Evolutionary conservation across 2,329 filamentous ascomycete species (phyloP).

Genomic region (Aspergillus pseudoglaucus): DNA sequence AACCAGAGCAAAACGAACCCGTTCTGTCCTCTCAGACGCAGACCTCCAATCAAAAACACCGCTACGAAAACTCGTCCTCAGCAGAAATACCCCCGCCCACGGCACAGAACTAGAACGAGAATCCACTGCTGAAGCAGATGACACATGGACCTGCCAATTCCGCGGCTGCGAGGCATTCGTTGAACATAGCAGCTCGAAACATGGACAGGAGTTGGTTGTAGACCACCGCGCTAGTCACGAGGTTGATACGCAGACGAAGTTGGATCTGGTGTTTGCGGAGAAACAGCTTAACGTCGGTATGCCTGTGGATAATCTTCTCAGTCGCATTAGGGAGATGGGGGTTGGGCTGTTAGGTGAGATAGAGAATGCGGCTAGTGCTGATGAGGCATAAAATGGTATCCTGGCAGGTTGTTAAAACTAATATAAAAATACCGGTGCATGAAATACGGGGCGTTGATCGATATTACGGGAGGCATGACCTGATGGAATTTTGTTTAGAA

Average conservation of each 20-base stretch:
- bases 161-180: slow-evolving; percentile 27
- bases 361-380: background rate
- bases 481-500: too few species aligned
- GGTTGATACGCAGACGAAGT: slow-evolving; percentile 29
- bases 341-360: background rate
- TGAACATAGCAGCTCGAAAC: slow-evolving; percentile 25
- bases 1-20: slow-evolving; percentile 23
- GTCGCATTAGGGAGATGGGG: slow-evolving; percentile 25
- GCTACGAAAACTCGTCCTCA: slow-evolving; percentile 22
- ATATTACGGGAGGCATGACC: too few species aligned
- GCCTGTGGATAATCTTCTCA: slow-evolving; percentile 28
- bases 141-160: slow-evolving; percentile 30
- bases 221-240: slow-evolving; percentile 30
- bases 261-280: slow-evolving; percentile 31
- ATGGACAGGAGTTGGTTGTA: slow-evolving; percentile 25
- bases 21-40: slow-evolving; percentile 24
- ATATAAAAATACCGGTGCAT: too few species aligned
- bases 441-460: too few species aligned
- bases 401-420: too few species aligned
- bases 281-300: slow-evolving; percentile 27
- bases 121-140: slow-evolving; percentile 11
- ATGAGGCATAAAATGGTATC: background rate
- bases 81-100: slow-evolving; percentile 11
- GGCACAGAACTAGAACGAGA: slow-evolving; percentile 6
- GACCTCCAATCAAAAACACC: slow-evolving; percentile 19